phyloP scores from a whole-genome alignment of 495 filamentous ascomycete species.

The Penicillium manginii region DNA sequence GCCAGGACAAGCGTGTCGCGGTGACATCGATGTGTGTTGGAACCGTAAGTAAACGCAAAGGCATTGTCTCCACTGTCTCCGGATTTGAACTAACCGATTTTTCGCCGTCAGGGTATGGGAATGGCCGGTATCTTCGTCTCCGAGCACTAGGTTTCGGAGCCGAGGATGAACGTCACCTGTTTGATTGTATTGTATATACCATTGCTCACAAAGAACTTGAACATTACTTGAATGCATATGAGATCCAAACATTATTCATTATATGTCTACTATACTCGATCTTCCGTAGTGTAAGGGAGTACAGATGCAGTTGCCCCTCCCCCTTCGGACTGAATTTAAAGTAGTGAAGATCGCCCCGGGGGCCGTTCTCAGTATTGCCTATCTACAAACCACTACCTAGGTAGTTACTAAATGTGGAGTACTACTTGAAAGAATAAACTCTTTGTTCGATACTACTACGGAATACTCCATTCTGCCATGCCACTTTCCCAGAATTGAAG shows the following conservation, averaged over 20 bases:
- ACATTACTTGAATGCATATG: neutral
- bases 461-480: too few relatives aligned
- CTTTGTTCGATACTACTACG: too few relatives aligned
- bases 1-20: conserved; percentile 76
- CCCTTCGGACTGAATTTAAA: too few relatives aligned
- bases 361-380: too few relatives aligned
- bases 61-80: neutral
- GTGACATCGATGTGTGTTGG: conserved; percentile 89
- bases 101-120: conserved; percentile 51
- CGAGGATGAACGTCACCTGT: neutral
- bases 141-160: conserved; percentile 40
- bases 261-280: neutral
- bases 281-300: too few relatives aligned
- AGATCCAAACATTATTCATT: neutral
- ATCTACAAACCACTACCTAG: too few relatives aligned
- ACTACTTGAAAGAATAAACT: too few relatives aligned
- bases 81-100: conserved; percentile 14
- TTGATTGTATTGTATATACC: conserved; percentile 14
- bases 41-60: conserved; percentile 52
- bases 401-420: too few relatives aligned
- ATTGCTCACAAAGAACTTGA: neutral
- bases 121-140: conserved; percentile 60
- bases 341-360: too few relatives aligned
- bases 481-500: too few relatives aligned
- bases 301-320: too few relatives aligned